These are phyloP conservation scores for Viridothelium virens DNA, from an alignment of 495 filamentous ascomycete species.

Conservation along the genomic window DNA sequence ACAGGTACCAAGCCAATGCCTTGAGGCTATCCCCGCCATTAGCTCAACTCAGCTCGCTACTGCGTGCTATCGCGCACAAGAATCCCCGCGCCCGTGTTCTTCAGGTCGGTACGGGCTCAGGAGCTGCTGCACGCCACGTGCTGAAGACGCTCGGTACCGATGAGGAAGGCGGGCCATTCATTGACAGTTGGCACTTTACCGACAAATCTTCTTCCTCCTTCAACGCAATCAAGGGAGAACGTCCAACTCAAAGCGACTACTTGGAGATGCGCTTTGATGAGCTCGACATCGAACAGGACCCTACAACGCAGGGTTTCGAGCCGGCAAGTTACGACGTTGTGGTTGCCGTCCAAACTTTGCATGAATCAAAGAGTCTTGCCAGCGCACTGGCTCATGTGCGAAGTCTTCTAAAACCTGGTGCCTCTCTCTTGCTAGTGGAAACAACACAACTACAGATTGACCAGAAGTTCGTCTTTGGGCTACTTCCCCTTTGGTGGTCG, in stretches of 20 bases:
- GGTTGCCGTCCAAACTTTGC: constrained; percentile 19
- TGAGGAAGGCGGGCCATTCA: neutral
- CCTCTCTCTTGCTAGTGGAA: constrained; percentile 19
- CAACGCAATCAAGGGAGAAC: constrained; percentile 14
- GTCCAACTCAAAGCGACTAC: constrained; percentile 2
- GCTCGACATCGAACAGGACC: constrained; percentile 25
- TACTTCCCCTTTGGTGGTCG: constrained; percentile 14
- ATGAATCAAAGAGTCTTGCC: constrained; percentile 14
- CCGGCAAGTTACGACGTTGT: constrained; percentile 19
- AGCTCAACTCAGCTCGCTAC: neutral
- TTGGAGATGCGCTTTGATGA: constrained; percentile 14
- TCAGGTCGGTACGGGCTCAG: constrained; percentile 25
- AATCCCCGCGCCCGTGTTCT: constrained; percentile 21
- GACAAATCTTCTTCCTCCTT: constrained; percentile 22
- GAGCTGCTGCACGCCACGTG: constrained; percentile 14
- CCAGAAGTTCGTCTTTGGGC: constrained; percentile 4
- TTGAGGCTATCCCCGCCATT: neutral
- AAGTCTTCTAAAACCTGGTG: constrained; percentile 21
- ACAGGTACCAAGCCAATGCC: constrained; percentile 13
- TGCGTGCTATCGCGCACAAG: constrained; percentile 12
- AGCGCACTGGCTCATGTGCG: constrained; percentile 15
- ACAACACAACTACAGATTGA: neutral
- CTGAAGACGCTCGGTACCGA: constrained; percentile 4
- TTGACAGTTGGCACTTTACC: constrained; percentile 16
- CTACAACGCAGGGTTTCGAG: constrained; percentile 21